Percentiles rank a stretch among this genome's conserved stretches.
Conservation (phyloP, 305 asterid species). For the Ruellia speciosa region DNA sequence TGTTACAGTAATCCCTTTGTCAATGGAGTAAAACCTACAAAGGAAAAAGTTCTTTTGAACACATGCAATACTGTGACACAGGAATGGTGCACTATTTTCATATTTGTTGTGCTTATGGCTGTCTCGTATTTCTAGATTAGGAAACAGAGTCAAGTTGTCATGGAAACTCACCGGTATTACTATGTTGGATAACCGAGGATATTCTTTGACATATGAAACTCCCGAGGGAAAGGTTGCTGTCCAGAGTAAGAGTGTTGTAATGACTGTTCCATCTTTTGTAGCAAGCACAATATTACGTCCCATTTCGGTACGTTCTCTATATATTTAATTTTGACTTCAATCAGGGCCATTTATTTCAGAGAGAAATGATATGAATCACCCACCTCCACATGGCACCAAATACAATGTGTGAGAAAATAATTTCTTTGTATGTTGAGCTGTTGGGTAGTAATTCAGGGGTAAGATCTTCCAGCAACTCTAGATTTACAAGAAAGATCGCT, state of each 20-base stretch:
- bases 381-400: neutral
- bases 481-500: too few species aligned
- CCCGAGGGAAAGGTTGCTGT: slow-evolving; percentile 64
- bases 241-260: slow-evolving; percentile 62
- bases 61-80: too few species aligned
- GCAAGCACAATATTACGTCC: slow-evolving; percentile 72
- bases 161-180: slow-evolving; percentile 71
- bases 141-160: slow-evolving; percentile 70
- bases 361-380: neutral
- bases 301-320: slow-evolving; percentile 65
- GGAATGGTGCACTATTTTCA: slow-evolving; percentile 1
- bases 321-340: slow-evolving; percentile 4
- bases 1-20: neutral
- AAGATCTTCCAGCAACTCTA: too few species aligned
- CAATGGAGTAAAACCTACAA: slow-evolving; percentile 6
- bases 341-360: slow-evolving; percentile 8
- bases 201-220: slow-evolving; percentile 67
- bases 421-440: neutral
- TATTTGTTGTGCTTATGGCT: slow-evolving; percentile 21
- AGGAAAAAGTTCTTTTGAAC: neutral
- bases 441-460: neutral
- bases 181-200: slow-evolving; percentile 50
- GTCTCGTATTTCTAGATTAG: slow-evolving; percentile 48
- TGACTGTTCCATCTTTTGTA: slow-evolving; percentile 82
- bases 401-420: neutral